Base-by-base conservation (phyloP, 305 asterid genomes). In the Fraxinus nigra region DNA sequence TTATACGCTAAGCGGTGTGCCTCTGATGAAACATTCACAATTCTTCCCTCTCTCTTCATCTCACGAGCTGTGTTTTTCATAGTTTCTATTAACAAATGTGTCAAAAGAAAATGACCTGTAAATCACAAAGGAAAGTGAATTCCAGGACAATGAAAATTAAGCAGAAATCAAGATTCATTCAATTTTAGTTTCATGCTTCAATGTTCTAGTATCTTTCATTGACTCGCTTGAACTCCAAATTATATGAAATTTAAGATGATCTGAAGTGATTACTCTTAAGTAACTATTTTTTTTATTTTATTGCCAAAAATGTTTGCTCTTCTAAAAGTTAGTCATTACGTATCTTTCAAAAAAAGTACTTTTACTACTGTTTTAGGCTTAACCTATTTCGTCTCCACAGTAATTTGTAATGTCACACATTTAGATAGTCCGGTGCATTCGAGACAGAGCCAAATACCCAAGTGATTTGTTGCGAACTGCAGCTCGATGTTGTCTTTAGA, bases 31-130 rank as follows among this genome's bases (percentile, higher is more conserved):
- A 94, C 90, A 75, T 89, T 91, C 85, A 94, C 97, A 72, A 94
- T 93, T 84, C 98, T 89, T 73, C 98, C 98, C 87, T 89, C 98
- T 82, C 82, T 87, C 84, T 92, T 92, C 37, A 85, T 81, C 77
- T 89, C 83, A 59, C 83, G 83, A 30, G 91, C 86, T 20, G 98
- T 93, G 84, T 86, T 92, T 83, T 89, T 93, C 94, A 92, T 93
- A 3, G 90, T 94, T 80, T 91, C 98, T 78, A 94, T 81, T 81
- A 92, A 86, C 90, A 94, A 79, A 85, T 87, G 81, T 7, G 95
- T 79, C 14, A 94, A 84, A 81, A 93, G 96, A 86, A 94, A 94
- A 89, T 94, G 98, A 59, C 98, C 98, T 94, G 94, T 81, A 89
- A 79, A 85, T 3, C 37, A 72, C n/a, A 59, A 35, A 61, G 30